A percentile compares a stretch with the other conserved stretches of the same genome.
Evolutionary conservation across 768 basidiomycete genomes (phyloP).

Genomic region (Butyriboletus loyo): DNA sequence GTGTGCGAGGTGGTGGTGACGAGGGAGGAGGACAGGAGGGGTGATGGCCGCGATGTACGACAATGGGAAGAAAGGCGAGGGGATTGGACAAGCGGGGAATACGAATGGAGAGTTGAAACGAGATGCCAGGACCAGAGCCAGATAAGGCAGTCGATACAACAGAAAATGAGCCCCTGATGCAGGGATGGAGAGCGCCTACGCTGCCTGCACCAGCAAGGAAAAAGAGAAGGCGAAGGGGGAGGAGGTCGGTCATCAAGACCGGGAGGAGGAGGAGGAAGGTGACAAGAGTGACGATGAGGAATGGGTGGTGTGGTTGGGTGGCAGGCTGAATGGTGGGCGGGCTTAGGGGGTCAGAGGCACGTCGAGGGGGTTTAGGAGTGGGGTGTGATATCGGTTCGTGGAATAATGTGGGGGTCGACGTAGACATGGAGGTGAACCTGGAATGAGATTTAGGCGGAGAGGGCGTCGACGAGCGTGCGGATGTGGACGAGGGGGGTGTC

Average conservation of each 20-base stretch:
- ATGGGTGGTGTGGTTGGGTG: slow-evolving; percentile 31
- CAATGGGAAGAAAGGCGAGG: neutral
- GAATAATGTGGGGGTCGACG: neutral
- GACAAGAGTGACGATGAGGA: slow-evolving; percentile 37
- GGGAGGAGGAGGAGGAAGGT: slow-evolving; percentile 42
- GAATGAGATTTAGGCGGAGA: slow-evolving; percentile 43
- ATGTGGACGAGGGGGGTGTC: slow-evolving; percentile 40
- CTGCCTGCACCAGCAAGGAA: slow-evolving; percentile 30
- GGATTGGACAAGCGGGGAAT: slow-evolving; percentile 7
- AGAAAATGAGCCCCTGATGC: neutral
- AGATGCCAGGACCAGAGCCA: slow-evolving; percentile 18
- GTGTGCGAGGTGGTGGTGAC: neutral
- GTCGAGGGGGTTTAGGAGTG: slow-evolving; percentile 5
- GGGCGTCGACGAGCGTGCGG: slow-evolving; percentile 46
- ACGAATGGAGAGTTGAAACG: slow-evolving; percentile 8
- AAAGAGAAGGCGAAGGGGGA: slow-evolving; percentile 47
- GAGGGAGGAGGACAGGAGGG: neutral
- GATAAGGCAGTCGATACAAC: slow-evolving; percentile 1
- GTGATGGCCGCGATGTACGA: neutral
- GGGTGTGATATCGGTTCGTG: slow-evolving; percentile 10
- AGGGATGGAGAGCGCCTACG: slow-evolving; percentile 14
- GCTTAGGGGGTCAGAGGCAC: neutral
- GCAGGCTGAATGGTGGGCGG: neutral
- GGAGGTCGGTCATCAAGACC: slow-evolving; percentile 36
- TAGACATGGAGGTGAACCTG: slow-evolving; percentile 32